Evolutionary conservation across 2,329 filamentous ascomycete species (phyloP), one percentile per base, ranked within the genome.

Genomic region (Diaporthe humulicola): DNA sequence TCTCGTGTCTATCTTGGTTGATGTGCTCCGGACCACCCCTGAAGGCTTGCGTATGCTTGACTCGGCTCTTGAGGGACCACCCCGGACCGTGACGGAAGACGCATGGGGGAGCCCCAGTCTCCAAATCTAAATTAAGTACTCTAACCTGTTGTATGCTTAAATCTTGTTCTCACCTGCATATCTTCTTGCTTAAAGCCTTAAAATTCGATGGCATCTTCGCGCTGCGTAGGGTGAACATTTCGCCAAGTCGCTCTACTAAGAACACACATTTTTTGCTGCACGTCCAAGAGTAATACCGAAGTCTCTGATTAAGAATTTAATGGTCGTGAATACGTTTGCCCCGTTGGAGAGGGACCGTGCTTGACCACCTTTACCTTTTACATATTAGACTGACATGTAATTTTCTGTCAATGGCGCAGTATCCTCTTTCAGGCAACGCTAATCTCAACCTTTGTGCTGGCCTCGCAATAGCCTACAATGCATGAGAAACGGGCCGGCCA

Each of bases 41-140:
- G 60, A 64, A 64, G 33, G 60, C 60, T 64, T 48, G 60, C 40
- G 40, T 45, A 40, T 64, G 38, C 60, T 64, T 64, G 60, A 64
- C 40, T 64, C 60, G 60, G 60, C 60, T 22, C 3, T 33, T 48
- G 40, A 22, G 40, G 60, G 60, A 64, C n/a, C 25, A 48, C 30
- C 60, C 60, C 60, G 60, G 60, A n/a, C 7, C 25, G 25, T 30
- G 60, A 40, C n/a, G 40, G 60, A 25, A 64, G 60, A 40, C 60
- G 40, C 60, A 42, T 15, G 14, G 60, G 40, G 60, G 25, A 22
- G 38, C 25, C 60, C 60, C 25, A 64, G 60, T 64, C 40, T 28
- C 40, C 3, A 33, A 25, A 48, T 64, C 60, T 48, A 64, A 45
- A 48, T 64, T 48, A 64, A 25, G 40, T 33, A 15, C 38, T 45